These are phyloP conservation scores for Vitis vinifera DNA, from an alignment of 164 flowering plant genomes.

Conservation along the genomic window ASM3070453v1 NC_081808.1:25904001-25904500, in stretches of 20 bases:
- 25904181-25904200: neutral
- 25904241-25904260: constrained; percentile 71
- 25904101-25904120: too few relatives aligned
- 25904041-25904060: neutral
- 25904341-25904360: constrained; percentile 82
- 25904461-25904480: neutral
- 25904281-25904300: constrained; percentile 74
- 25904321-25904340: constrained; percentile 75
- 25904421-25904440: constrained; percentile 28
- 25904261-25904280: constrained; percentile 94
- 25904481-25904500: constrained; percentile 47
- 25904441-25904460: neutral
- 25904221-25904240: constrained; percentile 49
- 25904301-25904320: constrained; percentile 81
- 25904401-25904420: constrained; percentile 89
- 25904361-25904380: constrained; percentile 63
- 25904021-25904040: constrained; percentile 7
- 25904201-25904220: neutral
- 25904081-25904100: neutral
- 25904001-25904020: constrained; percentile 36
- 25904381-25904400: constrained; percentile 64
- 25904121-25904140: too few relatives aligned
- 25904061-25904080: neutral
- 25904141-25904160: too few relatives aligned
- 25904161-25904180: too few relatives aligned